Base-by-base conservation (phyloP, 208 protist species). In the Leishmania amazonensis region DNA sequence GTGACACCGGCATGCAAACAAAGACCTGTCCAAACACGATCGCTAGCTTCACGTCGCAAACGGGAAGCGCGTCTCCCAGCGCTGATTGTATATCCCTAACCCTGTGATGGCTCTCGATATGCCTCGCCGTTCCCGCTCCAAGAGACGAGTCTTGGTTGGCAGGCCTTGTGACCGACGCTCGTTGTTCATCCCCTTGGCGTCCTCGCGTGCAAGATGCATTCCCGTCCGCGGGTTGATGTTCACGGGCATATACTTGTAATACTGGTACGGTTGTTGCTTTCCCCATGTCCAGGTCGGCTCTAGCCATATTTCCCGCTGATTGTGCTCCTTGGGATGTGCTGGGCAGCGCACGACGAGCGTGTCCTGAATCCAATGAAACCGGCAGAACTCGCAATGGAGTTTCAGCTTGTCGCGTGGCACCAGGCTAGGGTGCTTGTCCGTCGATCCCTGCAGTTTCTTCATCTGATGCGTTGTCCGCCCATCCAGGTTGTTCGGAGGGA, bases 261-360 rank as follows among this genome's bases (percentile, higher is more conserved):
- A 97, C 70, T 96, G 82, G 75, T 88, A 95, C 13, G 94, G 94
- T 80, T 96, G 94, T 81, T 97, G 94, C 84, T 91, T 95, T 9
- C 91, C 91, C 91, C 92, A 97, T 83, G 88, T 97, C 92, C 94
- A 97, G 72, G 94, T 95, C 77, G 91, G 90, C 71, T 94, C 84
- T 31, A 97, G 83, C 92, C 94, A 97, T 75, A 95, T 95, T 83
- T 97, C 94, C 19, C 92, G 91, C 79, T 97, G 89, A 67, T 95
- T 94, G 86, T 97, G 94, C 81, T 87, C 86, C 3, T 60, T 75
- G 11, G 91, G 91, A 75, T 95, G 76, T 0, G 94, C 91, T 19
- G 91, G 90, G 82, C 94, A 97, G 54, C 90, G 90, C 72, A 97
- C 88, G 60, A 84, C 86, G 57, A 97, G 91, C 19, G 94, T 93